Conservation (phyloP, 2,329 filamentous ascomycete species). For the Alternaria gaisen region DNA sequence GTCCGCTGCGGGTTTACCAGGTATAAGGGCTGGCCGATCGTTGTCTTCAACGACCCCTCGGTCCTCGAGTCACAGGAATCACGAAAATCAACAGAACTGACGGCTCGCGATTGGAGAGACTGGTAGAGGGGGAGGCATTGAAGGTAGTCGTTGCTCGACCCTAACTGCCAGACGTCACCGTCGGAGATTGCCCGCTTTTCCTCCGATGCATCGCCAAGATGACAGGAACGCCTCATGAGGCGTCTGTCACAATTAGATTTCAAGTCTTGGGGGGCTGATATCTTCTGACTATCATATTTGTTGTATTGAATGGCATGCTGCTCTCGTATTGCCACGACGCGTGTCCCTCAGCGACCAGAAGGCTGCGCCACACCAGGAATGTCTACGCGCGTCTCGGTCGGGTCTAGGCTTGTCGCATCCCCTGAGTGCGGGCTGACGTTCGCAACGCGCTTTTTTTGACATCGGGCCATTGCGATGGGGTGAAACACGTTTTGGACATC, state of each 20-base stretch:
- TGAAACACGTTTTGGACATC: conserved; percentile 4
- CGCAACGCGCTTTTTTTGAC: conserved; percentile 6
- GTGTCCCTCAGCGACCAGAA: conserved; percentile 10
- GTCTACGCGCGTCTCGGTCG: conserved; percentile 4
- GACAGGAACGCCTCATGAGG: neutral
- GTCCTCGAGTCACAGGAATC: neutral
- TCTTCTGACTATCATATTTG: neutral
- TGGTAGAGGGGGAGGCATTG: neutral
- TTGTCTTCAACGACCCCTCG: neutral
- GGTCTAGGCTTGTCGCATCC: conserved; percentile 20
- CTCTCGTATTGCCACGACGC: conserved; percentile 8
- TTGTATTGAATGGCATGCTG: neutral
- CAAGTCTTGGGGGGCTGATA: neutral
- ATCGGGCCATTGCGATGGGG: conserved; percentile 11
- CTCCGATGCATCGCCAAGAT: conserved; percentile 4
- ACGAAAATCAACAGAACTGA: neutral
- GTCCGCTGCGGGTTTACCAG: neutral
- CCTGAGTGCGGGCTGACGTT: conserved; percentile 16
- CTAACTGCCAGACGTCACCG: neutral
- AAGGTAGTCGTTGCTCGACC: neutral
- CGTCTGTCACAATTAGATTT: neutral
- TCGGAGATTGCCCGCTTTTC: neutral
- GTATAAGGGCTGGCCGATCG: neutral
- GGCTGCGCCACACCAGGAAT: conserved; percentile 16
- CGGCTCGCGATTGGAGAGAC: neutral